These are phyloP conservation scores for Chaetomium strumarium DNA, from an alignment of 2,329 filamentous ascomycete species.

Conservation along the genomic window DNA sequence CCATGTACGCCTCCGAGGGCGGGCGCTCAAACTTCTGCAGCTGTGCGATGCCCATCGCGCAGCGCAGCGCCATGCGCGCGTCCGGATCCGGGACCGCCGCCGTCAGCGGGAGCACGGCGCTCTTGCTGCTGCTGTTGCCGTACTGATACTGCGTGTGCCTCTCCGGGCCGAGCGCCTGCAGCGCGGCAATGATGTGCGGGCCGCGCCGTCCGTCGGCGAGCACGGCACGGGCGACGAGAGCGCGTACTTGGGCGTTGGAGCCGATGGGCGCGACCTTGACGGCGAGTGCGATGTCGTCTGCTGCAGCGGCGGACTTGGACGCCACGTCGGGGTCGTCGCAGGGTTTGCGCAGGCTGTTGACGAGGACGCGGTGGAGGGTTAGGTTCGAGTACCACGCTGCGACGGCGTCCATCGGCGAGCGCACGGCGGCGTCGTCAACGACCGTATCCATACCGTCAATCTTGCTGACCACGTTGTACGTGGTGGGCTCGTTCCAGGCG, in stretches of 20 bases:
- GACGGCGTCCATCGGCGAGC: constrained; percentile 81
- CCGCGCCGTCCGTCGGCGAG: constrained; percentile 49
- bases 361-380: constrained; percentile 63
- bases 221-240: constrained; percentile 53
- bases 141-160: constrained; percentile 28
- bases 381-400: constrained; percentile 86
- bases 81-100: constrained; percentile 43
- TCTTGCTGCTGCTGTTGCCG: constrained; percentile 20
- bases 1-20: constrained; percentile 39
- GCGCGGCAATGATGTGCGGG: constrained; percentile 49
- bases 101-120: constrained; percentile 16
- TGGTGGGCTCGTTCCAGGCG: constrained; percentile 76
- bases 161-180: constrained; percentile 45
- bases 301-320: constrained; percentile 32
- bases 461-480: constrained; percentile 54
- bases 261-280: constrained; percentile 69
- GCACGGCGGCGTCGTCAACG: constrained; percentile 77
- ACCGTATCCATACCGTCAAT: constrained; percentile 76
- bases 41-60: constrained; percentile 56
- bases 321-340: constrained; percentile 42
- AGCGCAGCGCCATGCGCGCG: constrained; percentile 51
- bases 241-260: constrained; percentile 62
- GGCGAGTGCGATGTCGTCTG: constrained; percentile 58
- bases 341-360: constrained; percentile 49
- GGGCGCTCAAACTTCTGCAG: constrained; percentile 41